Percentiles rank a stretch among this genome's conserved stretches.
These are phyloP conservation scores for Tolypocladium sp. DNA, from an alignment of 2,329 filamentous ascomycete species.

Conservation along the genomic window DNA sequence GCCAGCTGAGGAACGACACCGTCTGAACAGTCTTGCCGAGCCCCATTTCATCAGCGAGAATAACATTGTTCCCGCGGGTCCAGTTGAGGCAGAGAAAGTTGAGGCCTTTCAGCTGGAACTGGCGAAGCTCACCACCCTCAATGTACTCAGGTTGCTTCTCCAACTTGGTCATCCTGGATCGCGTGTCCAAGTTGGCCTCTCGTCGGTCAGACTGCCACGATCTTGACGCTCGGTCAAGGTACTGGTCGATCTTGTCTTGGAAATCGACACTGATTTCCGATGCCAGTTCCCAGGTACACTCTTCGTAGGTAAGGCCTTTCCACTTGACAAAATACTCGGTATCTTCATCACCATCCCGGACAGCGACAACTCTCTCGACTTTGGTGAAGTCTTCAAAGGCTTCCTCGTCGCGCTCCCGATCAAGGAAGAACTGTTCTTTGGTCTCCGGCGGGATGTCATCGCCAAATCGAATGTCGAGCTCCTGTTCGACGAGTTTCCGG, in stretches of 20 bases:
- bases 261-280: slow-evolving; percentile 67
- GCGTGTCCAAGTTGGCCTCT: slow-evolving; percentile 67
- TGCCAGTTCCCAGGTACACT: slow-evolving; percentile 86
- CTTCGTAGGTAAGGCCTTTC: slow-evolving; percentile 89
- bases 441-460: slow-evolving; percentile 75
- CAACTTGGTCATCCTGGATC: slow-evolving; percentile 63
- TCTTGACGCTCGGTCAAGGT: slow-evolving; percentile 71
- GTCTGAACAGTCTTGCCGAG: slow-evolving; percentile 97
- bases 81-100: slow-evolving; percentile 97
- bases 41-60: slow-evolving; percentile 97
- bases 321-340: slow-evolving; percentile 94
- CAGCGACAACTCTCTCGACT: slow-evolving; percentile 85
- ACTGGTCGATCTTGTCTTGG: slow-evolving; percentile 86
- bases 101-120: slow-evolving; percentile 87
- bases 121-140: slow-evolving; percentile 72
- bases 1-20: slow-evolving; percentile 93
- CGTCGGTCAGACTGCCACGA: slow-evolving; percentile 71
- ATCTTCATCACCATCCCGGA: slow-evolving; percentile 69
- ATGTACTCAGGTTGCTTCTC: slow-evolving; percentile 81
- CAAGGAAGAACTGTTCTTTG: slow-evolving; percentile 89
- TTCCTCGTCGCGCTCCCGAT: slow-evolving; percentile 84
- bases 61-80: slow-evolving; percentile 89
- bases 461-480: slow-evolving; percentile 68
- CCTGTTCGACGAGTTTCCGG: slow-evolving; percentile 69
- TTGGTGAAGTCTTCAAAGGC: slow-evolving; percentile 83